These are phyloP conservation scores for carrot (Daucus carota) DNA, from an alignment of 129 eudicot genomes.

Conservation along the genomic window DNA sequence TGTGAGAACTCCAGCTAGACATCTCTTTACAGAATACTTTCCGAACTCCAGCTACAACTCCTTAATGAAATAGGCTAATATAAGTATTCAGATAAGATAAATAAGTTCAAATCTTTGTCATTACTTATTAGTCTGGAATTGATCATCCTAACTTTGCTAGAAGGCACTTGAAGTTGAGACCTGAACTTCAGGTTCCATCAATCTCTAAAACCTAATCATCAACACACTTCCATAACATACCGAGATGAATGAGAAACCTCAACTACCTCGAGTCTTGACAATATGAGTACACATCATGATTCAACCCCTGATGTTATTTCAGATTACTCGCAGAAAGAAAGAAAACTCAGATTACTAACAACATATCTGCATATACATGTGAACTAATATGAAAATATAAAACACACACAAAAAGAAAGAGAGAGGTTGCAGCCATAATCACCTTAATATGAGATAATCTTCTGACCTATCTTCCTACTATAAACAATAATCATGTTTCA, in stretches of 20 bases:
- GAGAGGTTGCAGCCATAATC: background rate
- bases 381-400: background rate
- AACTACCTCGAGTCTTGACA: too few relatives aligned
- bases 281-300: background rate
- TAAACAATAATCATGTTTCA: background rate
- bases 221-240: background rate
- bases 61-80: too few relatives aligned
- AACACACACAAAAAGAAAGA: background rate
- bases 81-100: background rate
- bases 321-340: background rate
- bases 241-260: background rate
- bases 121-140: background rate
- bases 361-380: background rate
- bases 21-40: too few relatives aligned
- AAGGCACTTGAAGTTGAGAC: background rate
- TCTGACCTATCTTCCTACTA: background rate
- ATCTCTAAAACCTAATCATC: background rate
- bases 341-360: background rate
- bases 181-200: background rate
- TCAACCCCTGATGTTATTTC: background rate
- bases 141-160: background rate
- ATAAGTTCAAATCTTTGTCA: background rate
- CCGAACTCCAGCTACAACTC: too few relatives aligned
- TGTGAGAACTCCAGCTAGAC: too few relatives aligned
- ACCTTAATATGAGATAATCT: background rate